Base-by-base conservation (phyloP, 192 early-diverging fungal species). In the Coemansia sp. region DNA sequence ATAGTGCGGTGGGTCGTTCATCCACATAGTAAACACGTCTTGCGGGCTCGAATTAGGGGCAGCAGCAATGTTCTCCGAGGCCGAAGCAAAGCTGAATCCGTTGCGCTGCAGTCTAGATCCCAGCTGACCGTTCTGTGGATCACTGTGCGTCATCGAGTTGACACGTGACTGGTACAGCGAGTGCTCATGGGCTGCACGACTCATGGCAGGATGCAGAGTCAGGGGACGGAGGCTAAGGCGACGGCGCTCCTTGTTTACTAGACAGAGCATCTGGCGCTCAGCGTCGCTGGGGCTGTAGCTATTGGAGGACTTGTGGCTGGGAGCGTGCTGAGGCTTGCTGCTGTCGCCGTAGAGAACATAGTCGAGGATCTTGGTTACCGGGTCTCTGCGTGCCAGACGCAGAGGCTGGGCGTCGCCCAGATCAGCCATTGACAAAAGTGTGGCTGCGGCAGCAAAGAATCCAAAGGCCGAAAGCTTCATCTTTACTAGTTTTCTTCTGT, bases 1-100 rank as follows among this genome's bases (percentile, higher is more conserved):
- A 47, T 72, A 70, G 26, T 80, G 78, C 8, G 49, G 46, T 14
- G 64, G 61, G 38, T 72, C 71, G 10, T 54, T 49, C 41, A 72
- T 68, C 73, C 71, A 79, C 61, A 62, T 66, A 23, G 67, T 37
- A 41, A 78, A 72, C 20, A 68, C 61, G 6, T 54, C 58, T 19
- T 67, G 27, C 24, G 48, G 29, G 18, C 50, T 50, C 17, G 33
- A 44, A 0, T 23, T 38, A 0, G 58, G 52, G 3, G 50, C 55
- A 29, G 54, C 53, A 14, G 64, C 68, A 49, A 72, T 72, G 42
- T 78, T 70, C 58, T 73, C 70, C 4, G 70, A 24, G 1, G 70
- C 62, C 1, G 58, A 53, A 6, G 58, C 50, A 25, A 66, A 53
- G 49, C 34, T 57, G 34, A 73, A 73, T 2, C 63, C 58, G 9